Evolutionary conservation across 306 rosid species (phyloP).

Genomic region (Macrotyloma uniflorum): DNA sequence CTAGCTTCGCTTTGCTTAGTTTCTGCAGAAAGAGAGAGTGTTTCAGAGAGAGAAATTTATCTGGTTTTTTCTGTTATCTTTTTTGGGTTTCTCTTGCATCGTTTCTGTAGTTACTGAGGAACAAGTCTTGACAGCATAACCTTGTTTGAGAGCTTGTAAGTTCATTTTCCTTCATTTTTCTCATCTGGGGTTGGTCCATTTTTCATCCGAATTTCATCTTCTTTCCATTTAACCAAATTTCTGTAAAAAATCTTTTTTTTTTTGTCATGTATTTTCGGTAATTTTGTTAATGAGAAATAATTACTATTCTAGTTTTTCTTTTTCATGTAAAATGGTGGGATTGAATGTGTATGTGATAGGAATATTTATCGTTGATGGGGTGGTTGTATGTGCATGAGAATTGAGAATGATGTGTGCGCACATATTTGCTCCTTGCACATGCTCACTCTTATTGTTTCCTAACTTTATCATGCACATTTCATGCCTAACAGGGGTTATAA

Average conservation of each 20-base stretch:
- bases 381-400: not conserved
- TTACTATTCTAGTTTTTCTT: not conserved
- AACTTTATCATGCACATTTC: not conserved
- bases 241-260: not conserved
- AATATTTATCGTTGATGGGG: not conserved
- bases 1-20: conserved; percentile 39
- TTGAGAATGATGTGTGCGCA: not conserved
- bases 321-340: not conserved
- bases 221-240: not conserved
- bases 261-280: not conserved
- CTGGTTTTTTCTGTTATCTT: not conserved
- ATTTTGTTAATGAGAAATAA: not conserved
- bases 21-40: conserved; percentile 38
- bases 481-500: not conserved
- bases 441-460: not conserved
- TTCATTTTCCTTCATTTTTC: conserved; percentile 23
- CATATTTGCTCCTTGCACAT: not conserved
- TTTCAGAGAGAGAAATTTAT: conserved; percentile 23
- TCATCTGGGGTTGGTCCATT: conserved; percentile 3
- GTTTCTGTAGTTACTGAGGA: conserved; percentile 40
- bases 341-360: not conserved
- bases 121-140: conserved; percentile 40
- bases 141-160: conserved; percentile 46
- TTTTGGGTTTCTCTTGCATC: conserved; percentile 13
- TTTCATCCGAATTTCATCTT: not conserved